phyloP scores from a whole-genome alignment of 257 asterid species.

The Solanum sejunctum region DNA sequence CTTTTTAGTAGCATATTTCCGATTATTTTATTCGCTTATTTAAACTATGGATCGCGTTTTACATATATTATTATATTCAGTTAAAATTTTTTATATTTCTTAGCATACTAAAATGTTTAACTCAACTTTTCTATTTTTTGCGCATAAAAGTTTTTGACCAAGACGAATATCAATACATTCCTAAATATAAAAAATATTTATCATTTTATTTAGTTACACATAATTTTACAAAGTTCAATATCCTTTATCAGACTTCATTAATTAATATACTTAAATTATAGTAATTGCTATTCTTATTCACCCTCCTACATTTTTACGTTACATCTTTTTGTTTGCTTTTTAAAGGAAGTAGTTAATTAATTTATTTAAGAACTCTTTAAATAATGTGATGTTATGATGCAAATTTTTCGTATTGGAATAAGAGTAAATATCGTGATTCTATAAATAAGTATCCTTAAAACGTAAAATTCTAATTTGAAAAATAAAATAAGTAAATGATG shows the following conservation, averaged over 20 bases:
- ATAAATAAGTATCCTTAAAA: not conserved
- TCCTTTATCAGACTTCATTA: not conserved
- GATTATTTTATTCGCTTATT: not conserved
- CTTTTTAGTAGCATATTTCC: not conserved
- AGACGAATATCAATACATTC: too few relatives aligned
- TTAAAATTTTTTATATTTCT: not conserved
- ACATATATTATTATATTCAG: not conserved
- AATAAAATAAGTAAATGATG: not conserved
- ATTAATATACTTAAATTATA: not conserved
- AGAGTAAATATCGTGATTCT: not conserved
- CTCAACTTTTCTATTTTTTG: not conserved
- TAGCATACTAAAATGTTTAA: accelerated
- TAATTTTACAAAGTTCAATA: not conserved
- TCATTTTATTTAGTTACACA: not conserved
- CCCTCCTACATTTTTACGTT: not conserved
- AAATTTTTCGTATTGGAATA: not conserved
- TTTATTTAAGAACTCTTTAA: too few relatives aligned
- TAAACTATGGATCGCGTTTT: not conserved
- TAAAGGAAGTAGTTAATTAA: too few relatives aligned
- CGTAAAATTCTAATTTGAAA: not conserved
- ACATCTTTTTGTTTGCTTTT: not conserved
- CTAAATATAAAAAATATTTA: not conserved
- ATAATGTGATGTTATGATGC: too few relatives aligned
- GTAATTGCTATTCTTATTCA: not conserved
- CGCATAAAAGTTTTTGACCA: accelerated